phyloP scores from a whole-genome alignment of 306 rosid species.

The Biancaea sappan region DNA sequence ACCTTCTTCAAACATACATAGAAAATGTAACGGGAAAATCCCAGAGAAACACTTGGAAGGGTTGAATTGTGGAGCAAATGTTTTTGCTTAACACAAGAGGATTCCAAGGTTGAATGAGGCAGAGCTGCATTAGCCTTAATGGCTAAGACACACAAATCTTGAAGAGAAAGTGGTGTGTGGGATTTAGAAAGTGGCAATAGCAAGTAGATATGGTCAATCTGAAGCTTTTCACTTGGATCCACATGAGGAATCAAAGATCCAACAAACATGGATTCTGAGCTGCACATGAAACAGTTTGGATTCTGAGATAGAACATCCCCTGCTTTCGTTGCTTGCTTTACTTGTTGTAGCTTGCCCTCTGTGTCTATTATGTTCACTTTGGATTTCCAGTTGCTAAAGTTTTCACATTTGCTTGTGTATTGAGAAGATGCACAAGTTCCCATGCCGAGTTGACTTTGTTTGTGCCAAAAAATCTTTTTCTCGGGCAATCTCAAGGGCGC shows the following conservation, averaged over 20 bases:
- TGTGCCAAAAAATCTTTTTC: not conserved
- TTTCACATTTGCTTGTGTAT: not conserved
- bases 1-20: no score
- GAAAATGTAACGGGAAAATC: not conserved
- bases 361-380: slow-evolving; percentile 41
- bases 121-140: slow-evolving; percentile 50
- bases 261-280: slow-evolving; percentile 46
- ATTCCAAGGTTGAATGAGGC: slow-evolving; percentile 8
- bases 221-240: slow-evolving; percentile 37
- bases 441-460: slow-evolving; percentile 32
- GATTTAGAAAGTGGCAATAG: slow-evolving; percentile 44
- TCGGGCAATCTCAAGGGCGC: not conserved
- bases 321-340: slow-evolving; percentile 42
- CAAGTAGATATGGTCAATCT: slow-evolving; percentile 49
- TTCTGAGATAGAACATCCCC: slow-evolving; percentile 45
- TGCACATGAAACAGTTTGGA: slow-evolving; percentile 47
- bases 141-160: slow-evolving; percentile 47
- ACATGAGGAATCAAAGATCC: slow-evolving; percentile 33
- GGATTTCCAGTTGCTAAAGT: slow-evolving; percentile 26
- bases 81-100: not conserved
- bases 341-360: slow-evolving; percentile 51
- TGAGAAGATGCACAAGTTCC: slow-evolving; percentile 60
- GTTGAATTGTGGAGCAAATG: no score
- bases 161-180: slow-evolving; percentile 39
- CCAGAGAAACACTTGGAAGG: not conserved